A percentile compares a stretch with the other conserved stretches of the same genome.
Conservation (phyloP, 768 basidiomycete species). For the Macrolepiota dolichaula region DNA sequence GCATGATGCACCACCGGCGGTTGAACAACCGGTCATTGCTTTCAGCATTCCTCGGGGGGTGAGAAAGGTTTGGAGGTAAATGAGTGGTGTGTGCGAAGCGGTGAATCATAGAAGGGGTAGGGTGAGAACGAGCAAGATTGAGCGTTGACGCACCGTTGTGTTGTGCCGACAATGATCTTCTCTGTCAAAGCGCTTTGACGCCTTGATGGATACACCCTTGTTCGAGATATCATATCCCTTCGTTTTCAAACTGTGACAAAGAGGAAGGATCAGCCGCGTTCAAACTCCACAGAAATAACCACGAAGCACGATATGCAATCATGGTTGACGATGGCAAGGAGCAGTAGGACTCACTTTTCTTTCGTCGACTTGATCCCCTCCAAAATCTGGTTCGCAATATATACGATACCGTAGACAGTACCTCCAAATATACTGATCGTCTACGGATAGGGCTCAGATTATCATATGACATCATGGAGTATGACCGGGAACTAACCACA, state of each 20-base stretch:
- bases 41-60: conserved; percentile 48
- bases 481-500: conserved; percentile 3
- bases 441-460: conserved; percentile 24
- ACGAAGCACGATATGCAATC: not conserved
- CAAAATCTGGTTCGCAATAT: conserved; percentile 34
- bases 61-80: not conserved
- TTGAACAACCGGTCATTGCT: conserved; percentile 6
- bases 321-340: not conserved
- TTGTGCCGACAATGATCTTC: conserved; percentile 70
- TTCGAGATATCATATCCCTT: conserved; percentile 55
- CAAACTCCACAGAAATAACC: not conserved
- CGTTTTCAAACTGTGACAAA: conserved; percentile 43
- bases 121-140: not conserved
- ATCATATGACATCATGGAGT: not conserved
- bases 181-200: conserved; percentile 52
- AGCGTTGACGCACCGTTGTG: conserved; percentile 52
- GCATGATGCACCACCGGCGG: not conserved
- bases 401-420: conserved; percentile 39
- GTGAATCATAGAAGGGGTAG: not conserved
- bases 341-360: conserved; percentile 41
- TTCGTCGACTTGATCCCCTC: conserved; percentile 46
- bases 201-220: conserved; percentile 66
- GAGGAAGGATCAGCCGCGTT: not conserved
- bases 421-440: conserved; percentile 46
- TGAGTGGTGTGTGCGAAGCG: not conserved